Evolutionary conservation across 2,329 filamentous ascomycete species (phyloP).

Genomic region (Capronia epimyces): DNA sequence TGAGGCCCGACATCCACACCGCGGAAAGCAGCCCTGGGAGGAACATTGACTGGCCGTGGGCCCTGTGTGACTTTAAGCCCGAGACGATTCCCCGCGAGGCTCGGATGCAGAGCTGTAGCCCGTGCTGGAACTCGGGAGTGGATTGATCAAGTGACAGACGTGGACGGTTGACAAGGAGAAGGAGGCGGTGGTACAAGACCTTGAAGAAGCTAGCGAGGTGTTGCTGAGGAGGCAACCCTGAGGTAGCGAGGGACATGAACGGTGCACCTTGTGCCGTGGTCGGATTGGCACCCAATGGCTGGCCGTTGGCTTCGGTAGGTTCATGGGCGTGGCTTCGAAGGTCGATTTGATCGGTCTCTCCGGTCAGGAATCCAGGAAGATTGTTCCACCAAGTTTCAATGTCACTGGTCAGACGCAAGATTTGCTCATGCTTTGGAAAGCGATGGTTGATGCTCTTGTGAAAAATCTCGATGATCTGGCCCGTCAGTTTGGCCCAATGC

Average conservation of each 20-base stretch:
- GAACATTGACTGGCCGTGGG: constrained; percentile 35
- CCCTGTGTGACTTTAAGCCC: constrained; percentile 34
- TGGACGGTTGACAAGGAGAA: constrained; percentile 39
- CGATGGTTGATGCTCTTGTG: constrained; percentile 41
- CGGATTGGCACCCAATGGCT: background rate
- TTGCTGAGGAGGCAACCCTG: constrained; percentile 15
- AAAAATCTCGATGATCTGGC: constrained; percentile 39
- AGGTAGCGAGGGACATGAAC: background rate
- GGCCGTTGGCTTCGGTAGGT: background rate
- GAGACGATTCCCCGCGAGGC: constrained; percentile 38
- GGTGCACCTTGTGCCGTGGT: constrained; percentile 1
- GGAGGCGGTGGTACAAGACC: constrained; percentile 39
- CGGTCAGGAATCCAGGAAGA: constrained; percentile 31
- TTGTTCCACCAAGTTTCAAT: constrained; percentile 43
- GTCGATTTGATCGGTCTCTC: constrained; percentile 14
- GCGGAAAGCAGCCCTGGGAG: constrained; percentile 39
- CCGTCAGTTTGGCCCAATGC: constrained; percentile 38
- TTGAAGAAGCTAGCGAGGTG: constrained; percentile 36
- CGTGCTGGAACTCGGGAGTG: constrained; percentile 39
- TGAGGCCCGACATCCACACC: constrained; percentile 40
- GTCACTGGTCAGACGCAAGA: constrained; percentile 37
- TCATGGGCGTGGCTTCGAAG: constrained; percentile 2
- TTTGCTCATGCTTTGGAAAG: constrained; percentile 36
- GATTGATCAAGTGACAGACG: constrained; percentile 37
- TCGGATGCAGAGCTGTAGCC: constrained; percentile 39